Conservation (phyloP, 2,329 filamentous ascomycete species). For the Aspergillus sp. region DNA sequence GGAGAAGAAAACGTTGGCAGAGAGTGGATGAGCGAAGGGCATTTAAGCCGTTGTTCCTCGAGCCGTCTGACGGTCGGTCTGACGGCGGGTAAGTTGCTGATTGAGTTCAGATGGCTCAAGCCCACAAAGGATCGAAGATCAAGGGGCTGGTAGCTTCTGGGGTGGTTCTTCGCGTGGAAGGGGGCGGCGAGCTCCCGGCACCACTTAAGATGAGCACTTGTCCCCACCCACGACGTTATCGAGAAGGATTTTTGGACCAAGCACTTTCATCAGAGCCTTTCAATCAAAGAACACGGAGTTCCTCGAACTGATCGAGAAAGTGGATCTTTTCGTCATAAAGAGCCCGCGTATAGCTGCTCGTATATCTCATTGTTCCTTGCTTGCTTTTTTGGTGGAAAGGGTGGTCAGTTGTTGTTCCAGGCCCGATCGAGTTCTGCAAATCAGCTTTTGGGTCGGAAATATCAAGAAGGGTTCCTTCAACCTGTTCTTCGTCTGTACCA, state of each 20-base stretch:
- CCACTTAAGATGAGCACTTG: constrained; percentile 23
- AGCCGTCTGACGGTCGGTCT: constrained; percentile 18
- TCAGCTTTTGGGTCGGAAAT: not conserved
- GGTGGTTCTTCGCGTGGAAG: constrained; percentile 30
- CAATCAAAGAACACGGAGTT: not conserved
- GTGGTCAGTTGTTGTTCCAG: not conserved
- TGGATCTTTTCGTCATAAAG: not conserved
- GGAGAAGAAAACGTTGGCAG: not conserved
- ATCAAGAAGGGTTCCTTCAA: not conserved
- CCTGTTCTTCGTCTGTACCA: not conserved
- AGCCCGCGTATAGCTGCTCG: not conserved
- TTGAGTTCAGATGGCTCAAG: constrained; percentile 25
- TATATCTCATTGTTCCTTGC: not conserved
- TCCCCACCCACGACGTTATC: constrained; percentile 17
- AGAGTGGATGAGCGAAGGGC: constrained; percentile 6
- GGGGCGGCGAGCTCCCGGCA: constrained; percentile 24
- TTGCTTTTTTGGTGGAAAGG: not conserved
- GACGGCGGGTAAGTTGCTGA: constrained; percentile 23
- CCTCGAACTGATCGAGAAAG: not conserved
- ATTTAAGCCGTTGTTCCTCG: constrained; percentile 18
- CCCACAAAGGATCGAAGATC: constrained; percentile 27
- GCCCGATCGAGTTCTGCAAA: not conserved
- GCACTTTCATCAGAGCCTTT: not conserved
- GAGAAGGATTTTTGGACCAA: constrained; percentile 22
- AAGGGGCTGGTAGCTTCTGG: constrained; percentile 35